phyloP scores from a whole-genome alignment of 805 yeast genomes.

The Wickerhamiella kurtzmanii region DNA sequence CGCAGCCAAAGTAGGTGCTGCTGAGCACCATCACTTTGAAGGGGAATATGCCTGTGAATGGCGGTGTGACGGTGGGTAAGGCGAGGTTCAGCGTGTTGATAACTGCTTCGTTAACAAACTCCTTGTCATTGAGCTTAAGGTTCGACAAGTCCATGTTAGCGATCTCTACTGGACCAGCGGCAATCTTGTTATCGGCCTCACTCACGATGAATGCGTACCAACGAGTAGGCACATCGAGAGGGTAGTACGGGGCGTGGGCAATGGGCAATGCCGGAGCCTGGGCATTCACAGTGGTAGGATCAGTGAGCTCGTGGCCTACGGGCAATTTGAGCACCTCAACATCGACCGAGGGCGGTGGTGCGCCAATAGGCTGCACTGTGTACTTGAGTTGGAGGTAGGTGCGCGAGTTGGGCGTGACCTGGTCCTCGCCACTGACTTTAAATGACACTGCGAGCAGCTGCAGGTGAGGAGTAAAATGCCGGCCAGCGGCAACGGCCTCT shows the following conservation, averaged over 20 bases:
- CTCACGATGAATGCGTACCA: slow-evolving; percentile 61
- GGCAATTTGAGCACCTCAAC: slow-evolving; percentile 14
- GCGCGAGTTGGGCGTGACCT: slow-evolving; percentile 56
- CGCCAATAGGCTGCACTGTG: slow-evolving; percentile 57
- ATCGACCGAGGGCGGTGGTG: slow-evolving; percentile 14
- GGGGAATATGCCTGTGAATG: slow-evolving; percentile 45
- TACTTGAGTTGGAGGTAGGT: slow-evolving; percentile 68
- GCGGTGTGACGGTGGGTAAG: slow-evolving; percentile 67
- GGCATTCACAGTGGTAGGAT: slow-evolving; percentile 55
- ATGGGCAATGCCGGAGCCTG: slow-evolving; percentile 57
- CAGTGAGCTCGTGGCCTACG: slow-evolving; percentile 38
- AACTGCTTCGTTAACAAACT: slow-evolving; percentile 30
- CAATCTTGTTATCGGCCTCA: slow-evolving; percentile 69
- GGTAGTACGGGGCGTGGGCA: slow-evolving; percentile 67
- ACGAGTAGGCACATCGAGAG: slow-evolving; percentile 34
- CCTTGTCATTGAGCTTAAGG: slow-evolving; percentile 38
- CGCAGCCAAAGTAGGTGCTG: slow-evolving; percentile 70
- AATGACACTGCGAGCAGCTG: slow-evolving; percentile 58
- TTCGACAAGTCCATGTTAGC: slow-evolving; percentile 43
- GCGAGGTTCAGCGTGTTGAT: slow-evolving; percentile 69
- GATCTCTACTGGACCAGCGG: slow-evolving; percentile 30
- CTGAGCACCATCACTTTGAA: slow-evolving; percentile 62
- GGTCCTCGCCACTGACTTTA: slow-evolving; percentile 74
- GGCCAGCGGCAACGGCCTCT: slow-evolving; percentile 11
- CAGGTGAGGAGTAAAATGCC: slow-evolving; percentile 47